These are phyloP conservation scores for Coemansia nantahalensis DNA, from an alignment of 192 early-diverging fungal species.

Conservation along the genomic window DNA sequence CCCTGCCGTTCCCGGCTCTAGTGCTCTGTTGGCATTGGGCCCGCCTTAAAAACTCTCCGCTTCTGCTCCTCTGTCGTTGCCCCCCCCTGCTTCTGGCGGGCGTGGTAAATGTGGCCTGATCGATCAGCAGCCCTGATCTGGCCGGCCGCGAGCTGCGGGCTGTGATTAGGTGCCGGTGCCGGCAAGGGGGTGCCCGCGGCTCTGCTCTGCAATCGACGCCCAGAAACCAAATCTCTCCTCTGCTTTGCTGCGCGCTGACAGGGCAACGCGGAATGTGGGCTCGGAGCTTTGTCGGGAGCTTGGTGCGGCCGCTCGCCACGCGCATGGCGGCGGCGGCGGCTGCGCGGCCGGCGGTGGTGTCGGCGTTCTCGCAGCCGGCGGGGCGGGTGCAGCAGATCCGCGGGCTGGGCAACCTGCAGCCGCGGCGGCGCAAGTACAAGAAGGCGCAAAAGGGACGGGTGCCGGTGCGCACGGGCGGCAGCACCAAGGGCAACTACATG, in stretches of 20 bases:
- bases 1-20: too few relatives aligned
- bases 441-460: slow-evolving; percentile 89
- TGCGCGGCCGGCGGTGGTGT: neutral
- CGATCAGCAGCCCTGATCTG: too few relatives aligned
- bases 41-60: too few relatives aligned
- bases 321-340: slow-evolving; percentile 2
- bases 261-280: slow-evolving; percentile 34
- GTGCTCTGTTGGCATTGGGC: too few relatives aligned
- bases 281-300: slow-evolving; percentile 22
- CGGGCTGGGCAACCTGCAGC: slow-evolving; percentile 67
- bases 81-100: too few relatives aligned
- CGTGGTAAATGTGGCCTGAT: too few relatives aligned
- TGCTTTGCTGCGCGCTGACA: neutral
- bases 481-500: slow-evolving; percentile 83
- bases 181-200: too few relatives aligned
- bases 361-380: slow-evolving; percentile 1
- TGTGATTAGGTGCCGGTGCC: too few relatives aligned
- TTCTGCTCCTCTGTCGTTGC: too few relatives aligned
- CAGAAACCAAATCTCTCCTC: neutral
- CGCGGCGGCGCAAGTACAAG: slow-evolving; percentile 77
- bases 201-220: neutral
- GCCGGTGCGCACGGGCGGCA: slow-evolving; percentile 76
- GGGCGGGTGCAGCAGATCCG: slow-evolving; percentile 41
- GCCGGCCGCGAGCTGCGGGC: too few relatives aligned
- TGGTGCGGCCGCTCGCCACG: slow-evolving; percentile 17